phyloP scores from a whole-genome alignment of 805 yeast genomes.

The Monosporozyma aquatica region DNA sequence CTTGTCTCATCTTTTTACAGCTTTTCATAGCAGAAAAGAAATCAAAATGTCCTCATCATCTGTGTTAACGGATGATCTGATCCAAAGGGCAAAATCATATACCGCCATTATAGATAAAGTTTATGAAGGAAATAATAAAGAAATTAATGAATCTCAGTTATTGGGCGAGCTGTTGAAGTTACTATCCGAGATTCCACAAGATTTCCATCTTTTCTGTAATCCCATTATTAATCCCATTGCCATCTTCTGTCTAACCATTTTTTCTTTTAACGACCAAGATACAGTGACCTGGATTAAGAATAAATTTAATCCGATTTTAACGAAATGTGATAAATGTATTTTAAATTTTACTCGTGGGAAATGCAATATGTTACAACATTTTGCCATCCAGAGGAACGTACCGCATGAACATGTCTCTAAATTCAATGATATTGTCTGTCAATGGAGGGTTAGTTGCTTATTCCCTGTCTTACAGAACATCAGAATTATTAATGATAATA shows the following conservation, averaged over 20 bases:
- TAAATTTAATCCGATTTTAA: slow-evolving; percentile 33
- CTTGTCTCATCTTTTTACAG: too few relatives aligned
- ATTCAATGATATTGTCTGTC: slow-evolving; percentile 29
- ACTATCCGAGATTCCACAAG: slow-evolving; percentile 24
- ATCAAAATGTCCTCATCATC: neutral
- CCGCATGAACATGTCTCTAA: slow-evolving; percentile 35
- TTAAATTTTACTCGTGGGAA: slow-evolving; percentile 45
- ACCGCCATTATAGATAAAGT: slow-evolving; percentile 22
- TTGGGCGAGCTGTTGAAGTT: slow-evolving; percentile 35
- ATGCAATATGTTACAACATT: slow-evolving; percentile 41
- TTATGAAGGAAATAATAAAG: slow-evolving; percentile 21
- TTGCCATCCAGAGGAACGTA: slow-evolving; percentile 42
- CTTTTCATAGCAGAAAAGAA: neutral
- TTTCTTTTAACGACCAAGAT: slow-evolving; percentile 46
- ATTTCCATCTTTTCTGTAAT: slow-evolving; percentile 50
- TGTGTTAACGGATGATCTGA: neutral
- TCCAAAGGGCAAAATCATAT: slow-evolving; percentile 14
- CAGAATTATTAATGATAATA: slow-evolving; percentile 15
- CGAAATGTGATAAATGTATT: slow-evolving; percentile 47
- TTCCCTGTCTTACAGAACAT: slow-evolving; percentile 19
- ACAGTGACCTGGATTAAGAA: slow-evolving; percentile 38
- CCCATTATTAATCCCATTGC: slow-evolving; percentile 39
- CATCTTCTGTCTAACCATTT: slow-evolving; percentile 46
- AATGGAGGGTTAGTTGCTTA: slow-evolving; percentile 29
- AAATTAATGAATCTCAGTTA: slow-evolving; percentile 22